These are phyloP conservation scores for Aspergillus quadricinctus DNA, from an alignment of 2,329 filamentous ascomycete species.

Conservation along the genomic window DNA sequence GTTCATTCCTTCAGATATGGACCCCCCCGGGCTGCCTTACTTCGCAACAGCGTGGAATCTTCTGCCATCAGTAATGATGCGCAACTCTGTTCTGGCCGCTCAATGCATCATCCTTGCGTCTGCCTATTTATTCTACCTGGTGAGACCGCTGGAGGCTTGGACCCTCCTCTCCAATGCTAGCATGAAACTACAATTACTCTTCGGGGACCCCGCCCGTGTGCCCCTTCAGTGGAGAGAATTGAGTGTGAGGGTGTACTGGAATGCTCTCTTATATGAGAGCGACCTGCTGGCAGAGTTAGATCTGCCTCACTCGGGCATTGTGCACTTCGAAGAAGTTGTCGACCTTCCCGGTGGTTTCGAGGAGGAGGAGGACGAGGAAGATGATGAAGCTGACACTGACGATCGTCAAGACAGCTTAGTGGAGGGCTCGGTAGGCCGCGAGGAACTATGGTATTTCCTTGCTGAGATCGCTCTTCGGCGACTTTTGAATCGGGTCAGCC, in stretches of 20 bases:
- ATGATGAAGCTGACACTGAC: slow-evolving; percentile 9
- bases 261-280: slow-evolving; percentile 73
- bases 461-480: slow-evolving; percentile 76
- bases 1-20: slow-evolving; percentile 61
- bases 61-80: slow-evolving; percentile 72
- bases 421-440: slow-evolving; percentile 61
- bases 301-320: slow-evolving; percentile 75
- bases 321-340: slow-evolving; percentile 76
- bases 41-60: slow-evolving; percentile 77
- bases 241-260: slow-evolving; percentile 78
- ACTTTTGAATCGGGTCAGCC: slow-evolving; percentile 72
- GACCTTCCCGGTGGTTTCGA: slow-evolving; percentile 75
- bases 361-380: slow-evolving; percentile 51
- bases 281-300: slow-evolving; percentile 76
- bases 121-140: slow-evolving; percentile 77
- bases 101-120: slow-evolving; percentile 78
- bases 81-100: slow-evolving; percentile 71
- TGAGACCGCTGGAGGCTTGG: slow-evolving; percentile 79
- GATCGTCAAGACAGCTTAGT: slow-evolving; percentile 2
- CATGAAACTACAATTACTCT: slow-evolving; percentile 73
- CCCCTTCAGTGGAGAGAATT: slow-evolving; percentile 67
- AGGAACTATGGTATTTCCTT: slow-evolving; percentile 82
- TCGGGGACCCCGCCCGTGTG: slow-evolving; percentile 68
- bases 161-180: slow-evolving; percentile 73
- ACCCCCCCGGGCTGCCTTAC: slow-evolving; percentile 71